Percentiles rank a stretch among this genome's conserved stretches.
Conservation (phyloP, 257 asterid species). For the Nicotiana noctiflora region DNA sequence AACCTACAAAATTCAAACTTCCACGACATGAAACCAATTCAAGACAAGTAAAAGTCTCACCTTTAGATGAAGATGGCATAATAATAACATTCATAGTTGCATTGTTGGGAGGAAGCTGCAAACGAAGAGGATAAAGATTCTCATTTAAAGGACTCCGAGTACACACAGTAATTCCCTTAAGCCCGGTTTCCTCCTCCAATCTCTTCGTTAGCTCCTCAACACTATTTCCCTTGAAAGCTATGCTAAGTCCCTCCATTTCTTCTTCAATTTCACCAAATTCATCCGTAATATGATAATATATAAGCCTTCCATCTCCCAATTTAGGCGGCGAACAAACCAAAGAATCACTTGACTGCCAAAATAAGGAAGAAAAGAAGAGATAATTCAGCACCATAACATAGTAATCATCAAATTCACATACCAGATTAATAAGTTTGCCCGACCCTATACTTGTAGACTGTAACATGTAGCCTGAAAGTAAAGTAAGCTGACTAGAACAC, state of each 20-base stretch:
- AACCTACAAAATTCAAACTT: not conserved
- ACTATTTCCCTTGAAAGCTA: slow-evolving; percentile 58
- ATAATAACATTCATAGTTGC: slow-evolving; percentile 61
- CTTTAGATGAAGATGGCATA: slow-evolving; percentile 57
- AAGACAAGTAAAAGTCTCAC: slow-evolving; percentile 19
- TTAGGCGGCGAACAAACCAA: slow-evolving; percentile 54
- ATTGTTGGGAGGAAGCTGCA: slow-evolving; percentile 92
- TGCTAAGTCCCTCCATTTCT: slow-evolving; percentile 51
- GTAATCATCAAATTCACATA: not conserved
- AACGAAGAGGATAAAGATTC: slow-evolving; percentile 81
- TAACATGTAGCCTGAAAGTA: not conserved
- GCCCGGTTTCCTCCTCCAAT: slow-evolving; percentile 58
- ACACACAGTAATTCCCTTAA: slow-evolving; percentile 61
- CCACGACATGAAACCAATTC: not conserved
- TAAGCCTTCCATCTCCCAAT: slow-evolving; percentile 56
- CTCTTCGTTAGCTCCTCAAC: slow-evolving; percentile 48
- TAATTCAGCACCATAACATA: not conserved
- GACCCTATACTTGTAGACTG: not conserved
- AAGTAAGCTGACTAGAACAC: not conserved
- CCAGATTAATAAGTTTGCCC: not conserved
- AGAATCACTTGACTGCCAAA: slow-evolving; percentile 68
- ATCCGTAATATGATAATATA: slow-evolving; percentile 49
- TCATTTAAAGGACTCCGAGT: slow-evolving; percentile 70
- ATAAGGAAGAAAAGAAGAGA: not conserved
- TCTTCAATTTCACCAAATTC: slow-evolving; percentile 66